phyloP scores from a whole-genome alignment of 768 basidiomycete species.

The Suillus hirtellus region DNA sequence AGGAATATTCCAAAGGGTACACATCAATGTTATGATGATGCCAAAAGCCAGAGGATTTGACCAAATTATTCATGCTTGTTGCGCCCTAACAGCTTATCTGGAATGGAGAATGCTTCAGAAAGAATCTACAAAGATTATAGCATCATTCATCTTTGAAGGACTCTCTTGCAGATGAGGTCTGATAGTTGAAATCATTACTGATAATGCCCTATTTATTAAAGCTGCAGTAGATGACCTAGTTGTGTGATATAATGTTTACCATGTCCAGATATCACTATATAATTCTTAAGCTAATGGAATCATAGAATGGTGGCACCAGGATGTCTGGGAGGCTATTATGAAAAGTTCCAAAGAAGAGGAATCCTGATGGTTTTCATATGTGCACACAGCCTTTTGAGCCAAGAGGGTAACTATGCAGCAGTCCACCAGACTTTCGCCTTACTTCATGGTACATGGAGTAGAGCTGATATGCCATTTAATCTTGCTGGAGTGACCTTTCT shows the following conservation, averaged over 20 bases:
- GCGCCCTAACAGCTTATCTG: background rate
- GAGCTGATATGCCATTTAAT: too few relatives aligned
- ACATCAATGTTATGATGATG: conserved; percentile 8
- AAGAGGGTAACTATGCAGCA: too few relatives aligned
- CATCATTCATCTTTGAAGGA: conserved; percentile 21
- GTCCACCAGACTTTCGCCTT: too few relatives aligned
- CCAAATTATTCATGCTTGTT: conserved; percentile 21
- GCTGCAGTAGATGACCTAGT: background rate
- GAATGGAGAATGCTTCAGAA: conserved; percentile 35
- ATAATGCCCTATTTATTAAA: background rate
- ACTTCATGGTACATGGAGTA: too few relatives aligned
- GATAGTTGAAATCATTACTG: conserved; percentile 10
- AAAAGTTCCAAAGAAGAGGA: too few relatives aligned
- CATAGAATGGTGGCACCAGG: too few relatives aligned
- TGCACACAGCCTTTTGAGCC: too few relatives aligned
- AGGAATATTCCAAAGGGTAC: background rate
- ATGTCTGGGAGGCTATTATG: too few relatives aligned
- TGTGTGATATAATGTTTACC: background rate
- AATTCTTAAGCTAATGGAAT: background rate
- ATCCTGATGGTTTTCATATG: too few relatives aligned
- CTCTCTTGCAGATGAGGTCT: conserved; percentile 15
- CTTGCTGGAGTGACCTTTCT: too few relatives aligned
- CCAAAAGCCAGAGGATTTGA: background rate
- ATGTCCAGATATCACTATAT: background rate
- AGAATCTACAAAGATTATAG: conserved; percentile 4